A percentile compares a stretch with the other conserved stretches of the same genome.
These are phyloP conservation scores for Knufia fluminis DNA, from an alignment of 2,329 filamentous ascomycete genomes.

Conservation along the genomic window DNA sequence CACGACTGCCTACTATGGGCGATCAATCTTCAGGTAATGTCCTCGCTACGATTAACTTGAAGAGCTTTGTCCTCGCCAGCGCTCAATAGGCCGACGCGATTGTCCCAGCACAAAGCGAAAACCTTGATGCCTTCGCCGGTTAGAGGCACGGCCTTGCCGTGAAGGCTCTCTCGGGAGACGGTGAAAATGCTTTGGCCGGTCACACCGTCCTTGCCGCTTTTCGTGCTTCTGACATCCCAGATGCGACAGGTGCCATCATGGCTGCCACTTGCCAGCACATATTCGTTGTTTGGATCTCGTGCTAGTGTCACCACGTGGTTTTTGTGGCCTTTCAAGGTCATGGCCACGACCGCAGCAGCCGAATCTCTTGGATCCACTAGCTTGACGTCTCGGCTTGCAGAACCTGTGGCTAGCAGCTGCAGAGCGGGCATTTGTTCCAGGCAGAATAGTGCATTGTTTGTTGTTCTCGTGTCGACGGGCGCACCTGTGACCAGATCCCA, in stretches of 20 bases:
- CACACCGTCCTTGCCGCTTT: constrained; percentile 49
- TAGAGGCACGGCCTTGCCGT: constrained; percentile 53
- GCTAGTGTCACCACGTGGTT: constrained; percentile 59
- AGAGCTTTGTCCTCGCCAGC: constrained; percentile 89
- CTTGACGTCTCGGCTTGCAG: constrained; percentile 76
- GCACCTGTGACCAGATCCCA: constrained; percentile 77
- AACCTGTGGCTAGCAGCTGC: constrained; percentile 62
- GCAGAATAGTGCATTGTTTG: constrained; percentile 72
- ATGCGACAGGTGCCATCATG: constrained; percentile 88
- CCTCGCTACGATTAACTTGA: constrained; percentile 63
- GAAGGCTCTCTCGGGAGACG: constrained; percentile 65
- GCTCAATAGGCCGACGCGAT: constrained; percentile 77
- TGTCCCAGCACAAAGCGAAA: constrained; percentile 79
- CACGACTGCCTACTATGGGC: background rate
- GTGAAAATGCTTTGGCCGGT: constrained; percentile 66
- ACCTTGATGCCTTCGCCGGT: constrained; percentile 84
- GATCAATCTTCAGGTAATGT: background rate
- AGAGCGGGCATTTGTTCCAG: constrained; percentile 63
- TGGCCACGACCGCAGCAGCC: constrained; percentile 65
- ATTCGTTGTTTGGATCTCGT: constrained; percentile 57
- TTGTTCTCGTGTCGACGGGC: constrained; percentile 73
- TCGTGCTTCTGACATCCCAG: constrained; percentile 75
- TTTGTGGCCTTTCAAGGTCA: constrained; percentile 84
- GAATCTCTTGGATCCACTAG: constrained; percentile 83
- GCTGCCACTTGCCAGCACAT: constrained; percentile 78